Evolutionary conservation across 345 rosid species (phyloP).

Genomic region (Barbarea vulgaris): DNA sequence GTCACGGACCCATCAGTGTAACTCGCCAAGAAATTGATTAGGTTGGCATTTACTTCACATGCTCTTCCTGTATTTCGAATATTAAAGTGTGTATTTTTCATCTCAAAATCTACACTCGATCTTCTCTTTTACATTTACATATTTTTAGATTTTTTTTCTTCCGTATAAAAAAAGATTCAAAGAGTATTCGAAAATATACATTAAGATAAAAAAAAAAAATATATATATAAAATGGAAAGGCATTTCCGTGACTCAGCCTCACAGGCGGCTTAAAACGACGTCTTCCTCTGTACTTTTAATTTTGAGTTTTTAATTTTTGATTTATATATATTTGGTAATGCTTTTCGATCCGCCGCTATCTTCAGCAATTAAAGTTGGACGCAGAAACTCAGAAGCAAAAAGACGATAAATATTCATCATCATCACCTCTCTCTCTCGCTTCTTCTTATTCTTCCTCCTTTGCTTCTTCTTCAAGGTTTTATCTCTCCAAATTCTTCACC

Average conservation of each 20-base stretch:
- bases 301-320: not conserved
- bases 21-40: not conserved
- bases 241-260: slow-evolving; percentile 40
- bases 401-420: slow-evolving; percentile 37
- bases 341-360: slow-evolving; percentile 44
- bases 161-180: not conserved
- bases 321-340: not conserved
- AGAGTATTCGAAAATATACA: not conserved
- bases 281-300: slow-evolving; percentile 23
- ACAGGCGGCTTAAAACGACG: slow-evolving; percentile 44
- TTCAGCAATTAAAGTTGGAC: slow-evolving; percentile 39
- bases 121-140: not conserved
- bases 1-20: slow-evolving; percentile 21
- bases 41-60: slow-evolving; percentile 29
- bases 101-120: not conserved
- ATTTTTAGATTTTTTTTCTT: not conserved
- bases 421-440: slow-evolving; percentile 19
- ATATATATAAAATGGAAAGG: not conserved
- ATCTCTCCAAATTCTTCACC: slow-evolving; percentile 41
- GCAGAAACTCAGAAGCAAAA: slow-evolving; percentile 38
- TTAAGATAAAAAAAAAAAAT: not conserved
- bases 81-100: slow-evolving; percentile 9
- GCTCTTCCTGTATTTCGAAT: slow-evolving; percentile 12
- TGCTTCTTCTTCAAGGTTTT: slow-evolving; percentile 81
- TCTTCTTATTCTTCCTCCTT: slow-evolving; percentile 34